These are phyloP conservation scores for Neonectria magnoliae DNA, from an alignment of 2,329 filamentous ascomycete species.

Conservation along the genomic window DNA sequence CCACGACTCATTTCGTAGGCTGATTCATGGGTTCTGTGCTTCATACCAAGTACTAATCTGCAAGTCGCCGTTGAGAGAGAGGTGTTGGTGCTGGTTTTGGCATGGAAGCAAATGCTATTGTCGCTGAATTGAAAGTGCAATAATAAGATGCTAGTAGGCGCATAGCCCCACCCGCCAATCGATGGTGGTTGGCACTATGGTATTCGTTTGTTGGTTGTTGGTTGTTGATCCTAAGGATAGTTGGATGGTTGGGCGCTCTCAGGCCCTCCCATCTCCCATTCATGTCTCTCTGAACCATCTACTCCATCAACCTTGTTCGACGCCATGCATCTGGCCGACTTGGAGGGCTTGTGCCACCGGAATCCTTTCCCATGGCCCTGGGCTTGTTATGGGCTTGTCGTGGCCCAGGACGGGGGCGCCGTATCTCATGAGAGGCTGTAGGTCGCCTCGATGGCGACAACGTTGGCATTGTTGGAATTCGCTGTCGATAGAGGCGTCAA, in stretches of 20 bases:
- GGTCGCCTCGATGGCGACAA: constrained; percentile 2
- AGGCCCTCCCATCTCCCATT: constrained; percentile 25
- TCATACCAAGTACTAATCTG: neutral
- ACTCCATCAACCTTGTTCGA: constrained; percentile 23
- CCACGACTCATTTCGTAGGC: neutral
- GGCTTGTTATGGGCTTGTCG: constrained; percentile 15
- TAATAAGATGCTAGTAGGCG: neutral
- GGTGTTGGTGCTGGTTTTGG: neutral
- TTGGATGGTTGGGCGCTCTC: constrained; percentile 1
- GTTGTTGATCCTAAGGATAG: neutral
- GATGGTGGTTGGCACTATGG: neutral
- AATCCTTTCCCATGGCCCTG: constrained; percentile 16
- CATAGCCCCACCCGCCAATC: constrained; percentile 3
- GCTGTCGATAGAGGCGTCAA: neutral
- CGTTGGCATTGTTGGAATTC: neutral
- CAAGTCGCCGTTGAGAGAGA: neutral
- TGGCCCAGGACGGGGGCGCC: constrained; percentile 6
- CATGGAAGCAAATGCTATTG: neutral
- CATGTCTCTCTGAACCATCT: constrained; percentile 11
- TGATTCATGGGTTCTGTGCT: neutral
- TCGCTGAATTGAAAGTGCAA: constrained; percentile 7
- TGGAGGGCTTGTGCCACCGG: constrained; percentile 19
- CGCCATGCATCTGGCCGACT: constrained; percentile 20
- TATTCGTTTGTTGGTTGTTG: neutral
- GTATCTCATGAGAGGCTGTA: constrained; percentile 3